Base-by-base conservation (phyloP, 2,329 filamentous ascomycete species). In the Microsporum audouinii region DNA sequence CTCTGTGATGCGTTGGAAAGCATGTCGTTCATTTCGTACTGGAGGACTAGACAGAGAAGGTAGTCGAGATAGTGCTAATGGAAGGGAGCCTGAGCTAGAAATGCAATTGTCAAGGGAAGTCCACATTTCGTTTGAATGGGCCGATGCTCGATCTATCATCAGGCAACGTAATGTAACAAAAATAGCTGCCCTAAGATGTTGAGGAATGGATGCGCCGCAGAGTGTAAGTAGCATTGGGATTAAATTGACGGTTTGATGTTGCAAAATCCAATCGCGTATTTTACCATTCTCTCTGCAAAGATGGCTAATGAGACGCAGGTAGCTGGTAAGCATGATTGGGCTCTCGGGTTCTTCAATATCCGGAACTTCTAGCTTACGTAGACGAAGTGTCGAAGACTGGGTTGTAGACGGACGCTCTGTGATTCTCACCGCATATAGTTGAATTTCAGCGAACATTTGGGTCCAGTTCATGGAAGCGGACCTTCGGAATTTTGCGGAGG, bases 251-350 rank as follows among this genome's bases (percentile, higher is more conserved):
- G 79, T 81, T 27, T 85, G 81, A 62, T 84, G 77, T 47, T 84
- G 81, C 27, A 95, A 77, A 62, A 97, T 80, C 78, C 87, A 96
- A 38, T 82, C 76, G 57, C 92, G 83, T 1, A 90, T 88, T 23
- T 79, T 77, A 62, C 82, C 79, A 69, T 89, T 96, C 70, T 92
- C 85, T 27, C 82, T 80, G 64, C 87, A 86, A 7, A 99, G 78
- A 72, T 95, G 90, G 2, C 89, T 84, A 67, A 96, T 88, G 3
- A 99, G 81, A 34, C 92, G 85, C 59, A 99, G 80, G 71, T 97
- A 97, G 67, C 90, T 92, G 70, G 96, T 91, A 33, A 99, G 80
- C 89, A 99, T 96, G 75, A 96, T 88, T n/a, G 88, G 86, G 45
- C 89, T 95, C 72, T 99, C 95, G 2, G 91, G 89, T 70, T 96